These are phyloP conservation scores for Microglena sp. DNA, from an alignment of 139 green algal species.

Conservation along the genomic window DNA sequence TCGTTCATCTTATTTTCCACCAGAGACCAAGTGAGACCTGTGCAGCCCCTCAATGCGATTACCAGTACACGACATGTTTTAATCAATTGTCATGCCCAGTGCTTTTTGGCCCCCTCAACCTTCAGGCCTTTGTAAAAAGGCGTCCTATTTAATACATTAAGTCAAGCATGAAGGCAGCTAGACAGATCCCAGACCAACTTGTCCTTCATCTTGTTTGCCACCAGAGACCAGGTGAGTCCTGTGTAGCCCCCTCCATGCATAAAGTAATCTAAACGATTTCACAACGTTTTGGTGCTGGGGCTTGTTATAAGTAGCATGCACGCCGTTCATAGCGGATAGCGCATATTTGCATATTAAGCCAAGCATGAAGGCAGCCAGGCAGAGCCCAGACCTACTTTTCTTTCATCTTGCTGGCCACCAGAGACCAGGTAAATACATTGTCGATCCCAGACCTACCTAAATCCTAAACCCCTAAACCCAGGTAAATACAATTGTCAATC, in stretches of 20 bases:
- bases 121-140: not conserved
- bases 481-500: too few relatives aligned
- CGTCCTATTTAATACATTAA: not conserved
- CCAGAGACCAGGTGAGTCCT: slow-evolving; percentile 69
- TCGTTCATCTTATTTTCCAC: too few relatives aligned
- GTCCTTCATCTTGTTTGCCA: slow-evolving; percentile 57
- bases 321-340: too few relatives aligned
- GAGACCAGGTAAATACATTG: too few relatives aligned
- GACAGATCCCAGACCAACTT: slow-evolving; percentile 23
- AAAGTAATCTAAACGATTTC: not conserved
- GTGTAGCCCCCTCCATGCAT: slow-evolving; percentile 83
- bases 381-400: slow-evolving; percentile 46
- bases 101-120: not conserved
- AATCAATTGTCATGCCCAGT: too few relatives aligned
- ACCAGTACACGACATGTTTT: not conserved
- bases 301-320: not conserved
- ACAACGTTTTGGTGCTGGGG: not conserved
- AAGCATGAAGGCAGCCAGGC: too few relatives aligned
- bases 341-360: not conserved
- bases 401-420: too few relatives aligned
- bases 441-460: too few relatives aligned
- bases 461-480: too few relatives aligned
- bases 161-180: not conserved
- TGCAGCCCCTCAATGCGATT: slow-evolving; percentile 12
- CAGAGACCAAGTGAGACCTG: not conserved